A percentile compares a stretch with the other conserved stretches of the same genome.
phyloP scores from a whole-genome alignment of 257 asterid genomes.

The Solanum neorickii region DNA sequence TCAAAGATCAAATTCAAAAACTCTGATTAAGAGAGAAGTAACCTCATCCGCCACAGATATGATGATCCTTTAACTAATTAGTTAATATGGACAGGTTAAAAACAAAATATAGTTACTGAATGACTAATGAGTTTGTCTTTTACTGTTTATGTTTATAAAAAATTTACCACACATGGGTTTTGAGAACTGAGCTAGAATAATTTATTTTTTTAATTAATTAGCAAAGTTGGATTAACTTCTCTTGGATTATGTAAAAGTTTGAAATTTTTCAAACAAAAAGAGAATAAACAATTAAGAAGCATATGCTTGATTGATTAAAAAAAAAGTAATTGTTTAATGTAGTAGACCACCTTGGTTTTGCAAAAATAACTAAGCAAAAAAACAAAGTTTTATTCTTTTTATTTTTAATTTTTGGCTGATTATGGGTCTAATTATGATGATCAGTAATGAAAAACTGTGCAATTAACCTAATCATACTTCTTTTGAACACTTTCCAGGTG shows the following conservation, averaged over 20 bases:
- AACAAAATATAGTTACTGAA: background rate
- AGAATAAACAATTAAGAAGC: background rate
- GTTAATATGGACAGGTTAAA: background rate
- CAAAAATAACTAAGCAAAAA: background rate
- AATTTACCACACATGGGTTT: background rate
- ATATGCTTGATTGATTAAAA: background rate
- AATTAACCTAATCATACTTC: background rate
- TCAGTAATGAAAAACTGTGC: constrained; percentile 8
- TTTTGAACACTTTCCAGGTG: constrained; percentile 13
- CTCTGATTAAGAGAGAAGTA: accelerated
- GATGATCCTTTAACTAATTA: too few relatives aligned
- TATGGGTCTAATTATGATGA: constrained; percentile 19
- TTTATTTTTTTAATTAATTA: background rate
- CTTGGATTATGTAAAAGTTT: background rate
- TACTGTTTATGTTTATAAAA: background rate
- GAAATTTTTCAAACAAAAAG: background rate
- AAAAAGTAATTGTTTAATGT: background rate
- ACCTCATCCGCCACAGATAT: background rate
- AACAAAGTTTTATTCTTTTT: background rate
- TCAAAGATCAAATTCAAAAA: too few relatives aligned
- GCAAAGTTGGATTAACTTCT: background rate
- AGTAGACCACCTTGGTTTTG: constrained; percentile 9
- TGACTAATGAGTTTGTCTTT: background rate
- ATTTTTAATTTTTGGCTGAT: background rate
- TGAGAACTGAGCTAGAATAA: background rate